These are phyloP conservation scores for Pseudomicrostroma phylloplanum DNA, from an alignment of 1,284 basidiomycete genomes.

Conservation along the genomic window DNA sequence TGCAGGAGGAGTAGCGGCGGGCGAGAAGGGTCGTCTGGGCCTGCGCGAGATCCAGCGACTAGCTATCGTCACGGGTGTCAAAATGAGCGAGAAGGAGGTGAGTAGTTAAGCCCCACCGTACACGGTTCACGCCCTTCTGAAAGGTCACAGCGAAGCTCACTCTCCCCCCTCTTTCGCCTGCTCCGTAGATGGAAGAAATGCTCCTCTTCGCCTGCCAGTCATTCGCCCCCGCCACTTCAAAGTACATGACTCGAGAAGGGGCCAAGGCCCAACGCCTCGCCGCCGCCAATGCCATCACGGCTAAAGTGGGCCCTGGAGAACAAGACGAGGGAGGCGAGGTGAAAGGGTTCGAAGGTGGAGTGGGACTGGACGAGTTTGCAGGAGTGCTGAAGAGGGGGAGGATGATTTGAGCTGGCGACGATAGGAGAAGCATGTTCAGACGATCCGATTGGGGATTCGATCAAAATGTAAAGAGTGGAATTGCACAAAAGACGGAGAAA, in stretches of 20 bases:
- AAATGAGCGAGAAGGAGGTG: slow-evolving; percentile 3
- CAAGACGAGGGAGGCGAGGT: too few species aligned
- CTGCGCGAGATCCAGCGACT: not conserved
- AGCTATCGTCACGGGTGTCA: not conserved
- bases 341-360: not conserved
- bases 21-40: not conserved
- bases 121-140: too few species aligned
- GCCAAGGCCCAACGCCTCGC: too few species aligned
- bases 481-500: too few species aligned
- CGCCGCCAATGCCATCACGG: too few species aligned
- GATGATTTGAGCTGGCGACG: not conserved
- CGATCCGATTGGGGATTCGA: too few species aligned
- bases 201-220: not conserved
- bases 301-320: too few species aligned
- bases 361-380: not conserved
- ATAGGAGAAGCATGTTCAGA: too few species aligned
- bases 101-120: not conserved
- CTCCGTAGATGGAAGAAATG: not conserved
- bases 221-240: not conserved
- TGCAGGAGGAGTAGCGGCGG: too few species aligned
- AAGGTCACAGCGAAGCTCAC: too few species aligned
- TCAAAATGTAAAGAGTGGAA: too few species aligned
- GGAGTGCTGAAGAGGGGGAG: not conserved
- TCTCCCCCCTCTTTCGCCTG: too few species aligned
- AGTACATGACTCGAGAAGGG: not conserved